Conservation (phyloP, 768 basidiomycete species). For the Flagelloscypha sp. region DNA sequence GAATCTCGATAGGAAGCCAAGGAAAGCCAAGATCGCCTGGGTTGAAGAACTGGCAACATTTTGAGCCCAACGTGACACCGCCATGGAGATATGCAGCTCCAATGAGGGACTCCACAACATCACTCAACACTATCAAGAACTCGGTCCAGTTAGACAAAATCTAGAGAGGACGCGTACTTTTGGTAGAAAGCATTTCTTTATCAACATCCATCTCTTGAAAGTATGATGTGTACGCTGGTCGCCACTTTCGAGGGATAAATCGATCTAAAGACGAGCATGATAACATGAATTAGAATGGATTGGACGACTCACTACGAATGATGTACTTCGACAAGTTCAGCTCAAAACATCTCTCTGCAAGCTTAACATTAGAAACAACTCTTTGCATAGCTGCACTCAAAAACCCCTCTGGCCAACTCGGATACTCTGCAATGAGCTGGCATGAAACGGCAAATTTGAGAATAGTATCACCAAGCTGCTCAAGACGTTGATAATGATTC, state of each 20-base stretch:
- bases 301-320: too few species aligned
- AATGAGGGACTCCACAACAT: slow-evolving; percentile 51
- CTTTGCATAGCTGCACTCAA: slow-evolving; percentile 38
- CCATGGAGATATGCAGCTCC: slow-evolving; percentile 46
- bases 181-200: slow-evolving; percentile 59
- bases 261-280: too few species aligned
- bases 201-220: slow-evolving; percentile 16
- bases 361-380: slow-evolving; percentile 33
- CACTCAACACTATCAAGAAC: slow-evolving; percentile 38
- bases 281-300: too few species aligned
- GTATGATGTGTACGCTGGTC: slow-evolving; percentile 29
- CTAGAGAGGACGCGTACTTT: slow-evolving; percentile 44
- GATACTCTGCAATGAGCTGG: slow-evolving; percentile 31
- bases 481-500: slow-evolving; percentile 39
- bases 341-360: slow-evolving; percentile 33
- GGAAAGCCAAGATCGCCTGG: slow-evolving; percentile 30
- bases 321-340: slow-evolving; percentile 35
- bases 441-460: slow-evolving; percentile 34
- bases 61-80: slow-evolving; percentile 30
- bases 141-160: too few species aligned
- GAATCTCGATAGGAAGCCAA: slow-evolving; percentile 22
- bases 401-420: slow-evolving; percentile 44
- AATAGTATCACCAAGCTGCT: slow-evolving; percentile 38
- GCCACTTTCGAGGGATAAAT: slow-evolving; percentile 45
- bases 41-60: slow-evolving; percentile 29